A percentile compares a stretch with the other conserved stretches of the same genome.
Evolutionary conservation across 2,329 filamentous ascomycete species (phyloP).

Genomic region (Aspergillus hortae): DNA sequence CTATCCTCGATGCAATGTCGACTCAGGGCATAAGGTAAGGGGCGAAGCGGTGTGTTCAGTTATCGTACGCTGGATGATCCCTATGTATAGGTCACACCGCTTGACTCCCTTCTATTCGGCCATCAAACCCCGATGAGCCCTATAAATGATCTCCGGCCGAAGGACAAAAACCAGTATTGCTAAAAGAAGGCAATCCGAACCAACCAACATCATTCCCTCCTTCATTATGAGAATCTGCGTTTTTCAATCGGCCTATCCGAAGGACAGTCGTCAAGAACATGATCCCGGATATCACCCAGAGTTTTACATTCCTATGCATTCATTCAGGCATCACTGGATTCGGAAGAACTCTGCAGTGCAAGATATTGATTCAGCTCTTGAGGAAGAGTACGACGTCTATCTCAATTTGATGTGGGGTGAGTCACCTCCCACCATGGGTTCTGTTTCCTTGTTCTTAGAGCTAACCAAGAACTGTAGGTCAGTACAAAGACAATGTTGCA

Average conservation of each 20-base stretch:
- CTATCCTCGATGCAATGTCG: not conserved
- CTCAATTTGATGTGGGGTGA: constrained; percentile 23
- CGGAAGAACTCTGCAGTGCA: constrained; percentile 16
- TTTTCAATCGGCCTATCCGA: not conserved
- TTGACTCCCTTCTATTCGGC: not conserved
- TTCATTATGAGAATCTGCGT: not conserved
- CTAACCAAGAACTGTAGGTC: constrained; percentile 7
- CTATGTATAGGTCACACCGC: not conserved
- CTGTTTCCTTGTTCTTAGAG: not conserved
- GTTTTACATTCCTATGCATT: constrained; percentile 16
- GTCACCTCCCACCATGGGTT: not conserved
- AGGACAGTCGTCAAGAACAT: not conserved
- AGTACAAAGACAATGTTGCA: constrained; percentile 15
- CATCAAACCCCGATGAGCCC: not conserved
- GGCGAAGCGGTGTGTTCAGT: not conserved
- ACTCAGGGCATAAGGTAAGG: not conserved
- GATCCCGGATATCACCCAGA: constrained; percentile 6
- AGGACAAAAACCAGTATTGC: not conserved
- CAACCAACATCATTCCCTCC: not conserved
- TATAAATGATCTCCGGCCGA: not conserved
- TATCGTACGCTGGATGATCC: not conserved
- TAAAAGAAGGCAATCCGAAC: not conserved
- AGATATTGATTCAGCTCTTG: constrained; percentile 17
- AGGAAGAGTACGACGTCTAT: constrained; percentile 21
- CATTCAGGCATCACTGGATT: constrained; percentile 15